Evolutionary conservation across 2,329 filamentous ascomycete species (phyloP), one percentile per base, ranked within the genome.

Genomic region (Ustulina deusta): DNA sequence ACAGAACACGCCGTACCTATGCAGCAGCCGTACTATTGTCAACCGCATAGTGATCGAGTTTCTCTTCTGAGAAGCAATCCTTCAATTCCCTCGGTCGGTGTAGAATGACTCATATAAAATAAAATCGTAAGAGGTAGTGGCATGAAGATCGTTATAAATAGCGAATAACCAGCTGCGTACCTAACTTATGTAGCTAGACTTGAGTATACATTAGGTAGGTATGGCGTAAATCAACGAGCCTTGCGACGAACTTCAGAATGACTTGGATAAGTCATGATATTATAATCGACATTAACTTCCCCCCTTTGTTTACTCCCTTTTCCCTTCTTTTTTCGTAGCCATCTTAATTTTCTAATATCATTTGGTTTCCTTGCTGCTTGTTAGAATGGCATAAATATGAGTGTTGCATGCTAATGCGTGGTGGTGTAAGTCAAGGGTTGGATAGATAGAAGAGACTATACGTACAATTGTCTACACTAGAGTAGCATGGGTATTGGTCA

Each of bases 21-120:
- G 29, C 29, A 42, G 54, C 38, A 25, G 10, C 13, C 10, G 34
- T 56, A 29, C 25, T 29, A 27, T 56, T 40, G 29, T 42, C 10
- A 42, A 10, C 20, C 22, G 36, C 57, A 56, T 49, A 51, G 32
- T n/a, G 48, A 42, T 52, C 36, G 44, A 44, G 61, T 38, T 51
- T 25, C 44, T 36, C 42, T 20, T 58, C 34, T 9, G 27, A 46
- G 46, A 46, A 38, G 27, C 52, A 34, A 34, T 49, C 57, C 36
- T 56, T 9, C 36, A 13, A 42, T 42, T 22, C 29, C 5, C 54
- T 42, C 6, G 17, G 22, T 40, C 34, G 11, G n/a, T 27, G 52
- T n/a, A 40, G 20, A 38, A 56, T 42, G 54, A 56, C 54, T 55
- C 54, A 56, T 29, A 29, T 40, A 13, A 55, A 13, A 42, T 27